Percentiles rank a stretch among this genome's conserved stretches.
Evolutionary conservation across 768 basidiomycete species (phyloP).

Genomic region (Pleurotus tuoliensis): DNA sequence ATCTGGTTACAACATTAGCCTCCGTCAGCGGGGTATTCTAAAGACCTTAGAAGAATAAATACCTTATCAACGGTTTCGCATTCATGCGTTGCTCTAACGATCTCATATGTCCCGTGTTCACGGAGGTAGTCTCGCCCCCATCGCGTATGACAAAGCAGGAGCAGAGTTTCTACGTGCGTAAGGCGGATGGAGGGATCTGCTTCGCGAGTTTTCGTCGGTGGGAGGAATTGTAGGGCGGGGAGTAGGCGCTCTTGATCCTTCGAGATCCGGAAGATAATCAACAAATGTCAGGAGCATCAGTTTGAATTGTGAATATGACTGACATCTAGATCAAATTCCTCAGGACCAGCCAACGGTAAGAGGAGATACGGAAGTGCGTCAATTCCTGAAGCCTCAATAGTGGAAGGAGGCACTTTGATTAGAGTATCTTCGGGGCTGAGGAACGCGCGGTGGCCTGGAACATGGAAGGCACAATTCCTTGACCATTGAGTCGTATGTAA

Average conservation of each 20-base stretch:
- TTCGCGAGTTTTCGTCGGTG: conserved; percentile 81
- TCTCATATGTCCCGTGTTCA: conserved; percentile 79
- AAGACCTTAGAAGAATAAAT: conserved; percentile 10
- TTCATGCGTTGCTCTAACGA: conserved; percentile 75
- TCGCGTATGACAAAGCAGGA: conserved; percentile 84
- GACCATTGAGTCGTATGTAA: background rate
- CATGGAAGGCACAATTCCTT: conserved; percentile 80
- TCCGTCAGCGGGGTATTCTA: conserved; percentile 16
- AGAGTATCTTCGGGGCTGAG: conserved; percentile 58
- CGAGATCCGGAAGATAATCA: background rate
- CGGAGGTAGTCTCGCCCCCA: conserved; percentile 85
- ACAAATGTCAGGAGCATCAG: background rate
- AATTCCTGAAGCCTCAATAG: conserved; percentile 64
- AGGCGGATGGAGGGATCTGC: conserved; percentile 70
- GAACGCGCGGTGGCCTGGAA: conserved; percentile 64
- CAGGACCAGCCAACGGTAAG: conserved; percentile 89
- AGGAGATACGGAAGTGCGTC: conserved; percentile 83
- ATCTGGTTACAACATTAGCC: conserved; percentile 43
- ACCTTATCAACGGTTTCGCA: conserved; percentile 79
- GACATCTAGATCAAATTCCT: conserved; percentile 92
- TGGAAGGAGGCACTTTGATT: conserved; percentile 57
- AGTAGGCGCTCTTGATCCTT: conserved; percentile 90
- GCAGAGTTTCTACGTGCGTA: conserved; percentile 84
- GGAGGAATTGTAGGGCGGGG: conserved; percentile 81
- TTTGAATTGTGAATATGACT: conserved; percentile 9